These are phyloP conservation scores for Tylopilus sp. DNA, from an alignment of 1,284 basidiomycete species.

Conservation along the genomic window DNA sequence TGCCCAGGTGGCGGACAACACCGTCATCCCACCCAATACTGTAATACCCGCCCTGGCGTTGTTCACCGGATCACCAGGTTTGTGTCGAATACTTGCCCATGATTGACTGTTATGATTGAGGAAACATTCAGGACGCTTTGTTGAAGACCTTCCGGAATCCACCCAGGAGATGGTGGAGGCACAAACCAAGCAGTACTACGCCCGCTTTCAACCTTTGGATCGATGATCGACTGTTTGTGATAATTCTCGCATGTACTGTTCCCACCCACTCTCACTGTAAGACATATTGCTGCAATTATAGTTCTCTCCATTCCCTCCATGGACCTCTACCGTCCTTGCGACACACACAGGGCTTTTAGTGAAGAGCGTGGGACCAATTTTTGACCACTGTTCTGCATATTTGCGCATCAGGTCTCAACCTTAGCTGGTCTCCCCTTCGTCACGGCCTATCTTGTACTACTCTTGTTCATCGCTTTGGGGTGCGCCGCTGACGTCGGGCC, in stretches of 20 bases:
- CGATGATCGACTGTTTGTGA: conserved; percentile 24
- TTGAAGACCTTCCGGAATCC: conserved; percentile 86
- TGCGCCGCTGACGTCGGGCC: background rate
- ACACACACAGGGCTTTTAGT: background rate
- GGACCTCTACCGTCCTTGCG: background rate
- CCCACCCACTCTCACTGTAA: conserved; percentile 4
- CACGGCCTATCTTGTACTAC: background rate
- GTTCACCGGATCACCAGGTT: conserved; percentile 89
- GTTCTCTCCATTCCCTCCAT: background rate
- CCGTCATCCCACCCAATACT: conserved; percentile 88
- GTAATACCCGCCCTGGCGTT: conserved; percentile 86
- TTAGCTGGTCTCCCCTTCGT: background rate
- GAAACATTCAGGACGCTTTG: conserved; percentile 59
- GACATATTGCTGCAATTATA: background rate
- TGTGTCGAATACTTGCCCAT: conserved; percentile 1
- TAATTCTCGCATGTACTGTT: background rate
- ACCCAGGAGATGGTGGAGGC: conserved; percentile 80
- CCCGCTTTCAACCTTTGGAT: conserved; percentile 53
- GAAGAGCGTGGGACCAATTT: background rate
- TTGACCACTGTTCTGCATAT: background rate
- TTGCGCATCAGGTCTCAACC: background rate
- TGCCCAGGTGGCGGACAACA: conserved; percentile 82
- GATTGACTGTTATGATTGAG: conserved; percentile 7
- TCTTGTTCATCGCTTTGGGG: background rate
- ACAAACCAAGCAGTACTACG: conserved; percentile 75